Conservation (phyloP, 495 filamentous ascomycete species). For the Cercophora samala region DNA sequence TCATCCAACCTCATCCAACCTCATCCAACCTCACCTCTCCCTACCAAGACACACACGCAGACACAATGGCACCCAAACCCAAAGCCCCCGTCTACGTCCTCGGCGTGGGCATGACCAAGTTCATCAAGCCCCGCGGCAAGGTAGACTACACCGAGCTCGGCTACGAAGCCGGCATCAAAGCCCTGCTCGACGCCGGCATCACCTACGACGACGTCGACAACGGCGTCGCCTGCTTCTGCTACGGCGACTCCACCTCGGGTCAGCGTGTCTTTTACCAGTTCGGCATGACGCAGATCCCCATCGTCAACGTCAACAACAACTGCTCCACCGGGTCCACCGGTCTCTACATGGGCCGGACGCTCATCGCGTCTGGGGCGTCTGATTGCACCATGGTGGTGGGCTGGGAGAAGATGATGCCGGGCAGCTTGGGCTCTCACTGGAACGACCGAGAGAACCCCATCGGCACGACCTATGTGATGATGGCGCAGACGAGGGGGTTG, state of each 20-base stretch:
- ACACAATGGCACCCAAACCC: slow-evolving; percentile 43
- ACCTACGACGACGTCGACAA: slow-evolving; percentile 96
- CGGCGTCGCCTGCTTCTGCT: slow-evolving; percentile 96
- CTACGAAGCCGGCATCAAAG: slow-evolving; percentile 93
- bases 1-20: neutral
- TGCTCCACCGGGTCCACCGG: slow-evolving; percentile 92
- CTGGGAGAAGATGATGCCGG: slow-evolving; percentile 97
- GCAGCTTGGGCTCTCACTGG: slow-evolving; percentile 75
- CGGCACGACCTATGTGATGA: slow-evolving; percentile 68
- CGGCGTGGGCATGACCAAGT: slow-evolving; percentile 97
- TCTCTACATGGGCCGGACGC: slow-evolving; percentile 73
- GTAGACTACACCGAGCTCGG: slow-evolving; percentile 87
- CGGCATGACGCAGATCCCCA: slow-evolving; percentile 92
- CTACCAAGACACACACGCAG: neutral
- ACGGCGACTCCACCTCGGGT: slow-evolving; percentile 90
- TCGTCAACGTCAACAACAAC: slow-evolving; percentile 98
- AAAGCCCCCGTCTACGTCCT: slow-evolving; percentile 69
- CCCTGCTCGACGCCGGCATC: slow-evolving; percentile 90
- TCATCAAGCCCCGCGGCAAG: slow-evolving; percentile 95
- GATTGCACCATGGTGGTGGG: slow-evolving; percentile 89
- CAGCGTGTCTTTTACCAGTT: slow-evolving; percentile 99
- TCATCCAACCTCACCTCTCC: neutral
- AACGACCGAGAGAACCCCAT: slow-evolving; percentile 77
- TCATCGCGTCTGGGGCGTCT: slow-evolving; percentile 74
- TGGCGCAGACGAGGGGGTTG: slow-evolving; percentile 73